Conservation (phyloP, 73 alveolate genomes). For the Paramecium sonneborni region DNA sequence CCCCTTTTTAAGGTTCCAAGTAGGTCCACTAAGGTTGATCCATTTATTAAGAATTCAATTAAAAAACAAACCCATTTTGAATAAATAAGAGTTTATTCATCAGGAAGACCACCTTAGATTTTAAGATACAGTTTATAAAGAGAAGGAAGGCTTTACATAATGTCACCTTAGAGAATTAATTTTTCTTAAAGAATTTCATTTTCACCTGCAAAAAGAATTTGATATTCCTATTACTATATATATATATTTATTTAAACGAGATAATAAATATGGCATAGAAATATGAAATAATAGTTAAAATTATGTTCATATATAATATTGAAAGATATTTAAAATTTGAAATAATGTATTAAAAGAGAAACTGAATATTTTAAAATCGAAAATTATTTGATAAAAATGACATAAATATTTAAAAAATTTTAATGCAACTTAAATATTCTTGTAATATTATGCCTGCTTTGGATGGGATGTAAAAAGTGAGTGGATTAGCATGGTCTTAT, state of each 20-base stretch:
- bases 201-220: background rate
- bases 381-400: background rate
- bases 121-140: background rate
- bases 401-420: background rate
- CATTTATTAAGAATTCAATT: background rate
- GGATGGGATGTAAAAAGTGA: conserved; percentile 98
- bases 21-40: background rate
- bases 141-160: background rate
- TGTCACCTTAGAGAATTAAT: background rate
- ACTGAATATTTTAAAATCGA: background rate
- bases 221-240: background rate
- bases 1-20: background rate
- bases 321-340: background rate
- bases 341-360: background rate
- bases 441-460: conserved; percentile 95
- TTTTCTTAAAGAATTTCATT: background rate
- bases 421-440: conserved; percentile 86
- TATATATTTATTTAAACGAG: background rate
- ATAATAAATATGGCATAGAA: no score
- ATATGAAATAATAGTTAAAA: no score
- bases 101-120: background rate
- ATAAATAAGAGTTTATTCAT: background rate
- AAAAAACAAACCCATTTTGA: background rate
- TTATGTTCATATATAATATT: background rate
- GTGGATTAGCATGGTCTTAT: conserved; percentile 97